phyloP scores from a whole-genome alignment of 78 protist genomes.

The Tieghemostelium lacteum region DNA sequence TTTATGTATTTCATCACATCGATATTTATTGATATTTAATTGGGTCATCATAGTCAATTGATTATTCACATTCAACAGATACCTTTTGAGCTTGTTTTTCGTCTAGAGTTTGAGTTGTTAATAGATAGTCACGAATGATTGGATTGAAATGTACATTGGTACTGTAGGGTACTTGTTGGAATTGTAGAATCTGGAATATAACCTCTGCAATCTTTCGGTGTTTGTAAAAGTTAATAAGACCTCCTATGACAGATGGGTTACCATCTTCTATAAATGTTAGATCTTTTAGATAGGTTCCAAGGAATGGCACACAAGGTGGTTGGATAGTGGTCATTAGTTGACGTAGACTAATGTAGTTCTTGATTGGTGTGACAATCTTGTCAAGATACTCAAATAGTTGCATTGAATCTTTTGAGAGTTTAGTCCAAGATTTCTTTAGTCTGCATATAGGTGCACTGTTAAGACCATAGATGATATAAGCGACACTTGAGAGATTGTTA shows the following conservation, averaged over 20 bases:
- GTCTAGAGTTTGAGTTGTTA: neutral
- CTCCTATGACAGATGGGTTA: constrained; percentile 62
- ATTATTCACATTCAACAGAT: too few relatives aligned
- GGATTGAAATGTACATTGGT: constrained; percentile 7
- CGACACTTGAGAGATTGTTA: constrained; percentile 40
- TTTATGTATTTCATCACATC: too few relatives aligned
- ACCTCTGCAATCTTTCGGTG: constrained; percentile 68
- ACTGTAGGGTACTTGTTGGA: constrained; percentile 56
- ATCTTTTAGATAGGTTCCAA: constrained; percentile 67
- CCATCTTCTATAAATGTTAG: constrained; percentile 77
- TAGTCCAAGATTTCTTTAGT: constrained; percentile 68
- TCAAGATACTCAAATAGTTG: constrained; percentile 47
- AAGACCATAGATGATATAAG: constrained; percentile 73
- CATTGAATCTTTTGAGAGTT: constrained; percentile 54
- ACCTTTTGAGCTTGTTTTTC: too few relatives aligned
- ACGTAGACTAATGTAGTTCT: constrained; percentile 57
- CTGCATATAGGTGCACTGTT: neutral
- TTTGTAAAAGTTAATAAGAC: constrained; percentile 68
- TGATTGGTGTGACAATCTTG: constrained; percentile 59
- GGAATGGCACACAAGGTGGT: constrained; percentile 79
- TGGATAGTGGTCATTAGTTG: constrained; percentile 53
- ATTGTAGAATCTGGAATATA: constrained; percentile 62
- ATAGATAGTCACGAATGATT: constrained; percentile 2
- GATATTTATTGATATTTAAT: too few relatives aligned
- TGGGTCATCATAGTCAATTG: too few relatives aligned